Evolutionary conservation across 352 stramenopile genomes (phyloP), one percentile per base, ranked within the genome.

Genomic region (Pythium rishiriense): DNA sequence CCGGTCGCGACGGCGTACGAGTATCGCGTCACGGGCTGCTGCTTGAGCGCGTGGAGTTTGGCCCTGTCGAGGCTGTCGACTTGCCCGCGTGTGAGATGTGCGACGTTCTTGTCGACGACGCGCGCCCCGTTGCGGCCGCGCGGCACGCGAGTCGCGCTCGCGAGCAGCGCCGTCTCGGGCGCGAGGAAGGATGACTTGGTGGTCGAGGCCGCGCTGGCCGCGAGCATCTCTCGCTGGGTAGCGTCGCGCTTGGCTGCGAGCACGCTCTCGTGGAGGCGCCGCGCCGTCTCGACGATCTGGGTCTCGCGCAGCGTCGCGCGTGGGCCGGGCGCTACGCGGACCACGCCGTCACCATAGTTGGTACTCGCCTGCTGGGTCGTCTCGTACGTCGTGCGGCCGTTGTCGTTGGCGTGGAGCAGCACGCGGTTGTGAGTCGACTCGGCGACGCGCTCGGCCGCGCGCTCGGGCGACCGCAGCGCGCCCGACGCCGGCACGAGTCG

Each of bases 51-150:
- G 35, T 85, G 65, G 17, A 93, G 69, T 45, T 88, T 90, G 62
- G 85, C 85, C 33, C 74, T 68, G 48, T 93, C 84, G n/a, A 90
- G 78, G 62, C 81, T 89, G 55, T 93, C 82, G n/a, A 83, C 81
- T 48, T 91, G 47, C 0, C 46, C 66, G n/a, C 83, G 83, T 0
- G 82, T 88, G 53, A 93, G 64, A 49, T 91, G 75, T 47, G 81
- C 70, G 35, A 90, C 72, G 10, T 63, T 74, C 2, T 62, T 67
- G 41, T 90, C 81, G 14, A 88, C 59, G 21, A 85, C 61, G 2
- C 78, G 76, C n/a, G 61, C 22, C 0, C 82, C 78, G 42, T 90
- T 90, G 41, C 74, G 75, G 12, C 82, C 82, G 37, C 77, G 76
- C 42, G 84, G 77, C 3, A 90, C 68, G 0, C 79, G 77, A 2